These are phyloP conservation scores for Fraxinus nigra DNA, from an alignment of 305 asterid genomes.

Conservation along the genomic window DNA sequence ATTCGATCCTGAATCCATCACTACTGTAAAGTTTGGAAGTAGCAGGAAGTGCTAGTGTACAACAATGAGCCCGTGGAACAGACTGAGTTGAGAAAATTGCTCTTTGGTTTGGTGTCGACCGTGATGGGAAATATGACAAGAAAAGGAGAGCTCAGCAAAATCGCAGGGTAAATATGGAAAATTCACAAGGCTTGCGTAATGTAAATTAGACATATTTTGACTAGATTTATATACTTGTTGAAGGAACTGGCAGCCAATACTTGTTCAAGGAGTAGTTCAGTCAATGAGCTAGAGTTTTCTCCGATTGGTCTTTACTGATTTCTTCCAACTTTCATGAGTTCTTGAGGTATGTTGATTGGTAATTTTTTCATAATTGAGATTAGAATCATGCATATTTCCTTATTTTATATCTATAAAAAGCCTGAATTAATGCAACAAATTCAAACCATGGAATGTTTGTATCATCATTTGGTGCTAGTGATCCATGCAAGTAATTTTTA, in stretches of 20 bases:
- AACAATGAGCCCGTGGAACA: constrained; percentile 28
- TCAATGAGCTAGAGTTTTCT: constrained; percentile 39
- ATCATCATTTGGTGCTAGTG: background rate
- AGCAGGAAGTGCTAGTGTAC: constrained; percentile 33
- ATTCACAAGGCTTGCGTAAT: constrained; percentile 36
- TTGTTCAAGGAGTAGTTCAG: constrained; percentile 32
- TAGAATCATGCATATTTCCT: background rate
- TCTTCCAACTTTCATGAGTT: constrained; percentile 34
- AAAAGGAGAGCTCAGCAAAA: constrained; percentile 41
- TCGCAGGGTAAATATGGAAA: constrained; percentile 32
- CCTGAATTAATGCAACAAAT: background rate
- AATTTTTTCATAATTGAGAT: constrained; percentile 23
- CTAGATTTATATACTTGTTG: constrained; percentile 41
- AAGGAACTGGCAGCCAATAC: constrained; percentile 40
- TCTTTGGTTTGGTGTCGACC: constrained; percentile 46
- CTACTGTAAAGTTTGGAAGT: constrained; percentile 36
- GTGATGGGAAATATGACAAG: constrained; percentile 34
- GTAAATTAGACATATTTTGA: constrained; percentile 50
- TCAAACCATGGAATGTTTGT: background rate
- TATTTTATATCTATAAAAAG: background rate
- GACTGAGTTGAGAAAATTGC: constrained; percentile 29
- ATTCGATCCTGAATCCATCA: too few relatives aligned
- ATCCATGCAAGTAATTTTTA: background rate
- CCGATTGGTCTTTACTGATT: constrained; percentile 35
- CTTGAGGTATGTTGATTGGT: constrained; percentile 46